Conservation (phyloP, 495 filamentous ascomycete species). For the Sordaria brevicollis region DNA sequence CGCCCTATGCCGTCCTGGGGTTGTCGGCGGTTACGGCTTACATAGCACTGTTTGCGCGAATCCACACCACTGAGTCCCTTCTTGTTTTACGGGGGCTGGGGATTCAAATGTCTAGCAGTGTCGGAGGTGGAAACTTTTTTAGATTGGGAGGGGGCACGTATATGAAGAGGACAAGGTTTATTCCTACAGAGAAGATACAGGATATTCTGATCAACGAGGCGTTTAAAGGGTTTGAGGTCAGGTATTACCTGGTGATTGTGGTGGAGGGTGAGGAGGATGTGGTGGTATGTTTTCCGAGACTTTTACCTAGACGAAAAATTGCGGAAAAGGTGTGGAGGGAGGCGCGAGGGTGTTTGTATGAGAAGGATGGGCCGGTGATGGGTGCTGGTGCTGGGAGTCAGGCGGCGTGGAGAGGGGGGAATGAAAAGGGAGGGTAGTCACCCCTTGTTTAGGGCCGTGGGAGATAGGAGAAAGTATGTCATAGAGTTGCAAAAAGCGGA, state of each 20-base stretch:
- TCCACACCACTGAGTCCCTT: slow-evolving; percentile 67
- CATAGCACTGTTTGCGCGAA: slow-evolving; percentile 20
- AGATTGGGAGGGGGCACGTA: slow-evolving; percentile 47
- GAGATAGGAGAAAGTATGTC: neutral
- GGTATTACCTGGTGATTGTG: slow-evolving; percentile 80
- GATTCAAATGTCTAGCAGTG: slow-evolving; percentile 55
- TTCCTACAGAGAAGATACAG: slow-evolving; percentile 81
- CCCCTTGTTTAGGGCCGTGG: too few species aligned
- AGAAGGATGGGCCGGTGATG: slow-evolving; percentile 31
- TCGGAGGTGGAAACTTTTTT: neutral
- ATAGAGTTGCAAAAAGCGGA: neutral
- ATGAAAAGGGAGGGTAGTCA: neutral
- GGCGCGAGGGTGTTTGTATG: slow-evolving; percentile 64
- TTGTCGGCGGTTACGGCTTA: slow-evolving; percentile 19
- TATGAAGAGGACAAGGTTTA: slow-evolving; percentile 54
- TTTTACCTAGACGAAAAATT: slow-evolving; percentile 59
- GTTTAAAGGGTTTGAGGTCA: slow-evolving; percentile 84
- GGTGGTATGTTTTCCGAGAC: slow-evolving; percentile 83
- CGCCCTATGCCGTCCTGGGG: slow-evolving; percentile 15
- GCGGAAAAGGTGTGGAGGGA: slow-evolving; percentile 84
- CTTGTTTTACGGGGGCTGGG: slow-evolving; percentile 82
- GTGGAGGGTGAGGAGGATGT: slow-evolving; percentile 84
- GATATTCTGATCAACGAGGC: slow-evolving; percentile 95
- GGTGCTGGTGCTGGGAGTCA: slow-evolving; percentile 3
- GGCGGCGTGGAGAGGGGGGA: neutral